Base-by-base conservation (phyloP, 2,329 filamentous ascomycete species). In the Cladosporium halotolerans region DNA sequence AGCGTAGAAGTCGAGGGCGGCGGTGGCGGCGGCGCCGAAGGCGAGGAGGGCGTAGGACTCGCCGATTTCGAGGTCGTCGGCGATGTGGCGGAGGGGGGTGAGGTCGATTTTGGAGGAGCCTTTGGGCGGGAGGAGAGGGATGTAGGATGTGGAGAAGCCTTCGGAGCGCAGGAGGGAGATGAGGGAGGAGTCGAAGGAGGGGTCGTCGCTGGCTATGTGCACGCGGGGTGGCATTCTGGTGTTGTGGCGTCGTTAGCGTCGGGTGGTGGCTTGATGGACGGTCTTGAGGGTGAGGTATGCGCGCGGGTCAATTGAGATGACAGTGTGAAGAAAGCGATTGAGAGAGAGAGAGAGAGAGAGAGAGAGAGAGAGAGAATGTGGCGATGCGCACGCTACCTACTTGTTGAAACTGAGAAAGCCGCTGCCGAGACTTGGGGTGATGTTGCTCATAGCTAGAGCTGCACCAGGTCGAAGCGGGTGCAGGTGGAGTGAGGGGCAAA, bases 81-180 rank as follows among this genome's bases (percentile, higher is more conserved):
- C 65, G 5, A 76, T 62, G 38, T 63, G 61, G 34, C 67, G 64
- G 10, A 76, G 54, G 7, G 62, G 57, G 8, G 40, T 44, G 8
- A 51, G 40, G 40, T 43, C 39, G 48, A 43, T 40, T 6, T 57
- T 62, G 61, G 71, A 74, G 13, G 59, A 48, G 38, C 67, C 63
- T 8, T 52, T 51, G 36, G 58, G 56, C 28, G 63, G 59, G 3
- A 60, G 52, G 41, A 55, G 59, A 1, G 71, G 68, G 3, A 75
- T 60, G 53, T 72, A 73, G 16, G 60, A 66, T 6, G 68, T 66
- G 34, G 72, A 64, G 65, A 70, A 76, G 53, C 72, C 70, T 58
- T 76, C 72, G 54, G 72, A 67, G 57, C 65, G 64, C 61, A 73
- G 70, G 43, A 71, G 63, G 9, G 71, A 59, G 13, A 75, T 57